phyloP scores from a whole-genome alignment of 352 stramenopile genomes.

The Globisporangium echinulatum region DNA sequence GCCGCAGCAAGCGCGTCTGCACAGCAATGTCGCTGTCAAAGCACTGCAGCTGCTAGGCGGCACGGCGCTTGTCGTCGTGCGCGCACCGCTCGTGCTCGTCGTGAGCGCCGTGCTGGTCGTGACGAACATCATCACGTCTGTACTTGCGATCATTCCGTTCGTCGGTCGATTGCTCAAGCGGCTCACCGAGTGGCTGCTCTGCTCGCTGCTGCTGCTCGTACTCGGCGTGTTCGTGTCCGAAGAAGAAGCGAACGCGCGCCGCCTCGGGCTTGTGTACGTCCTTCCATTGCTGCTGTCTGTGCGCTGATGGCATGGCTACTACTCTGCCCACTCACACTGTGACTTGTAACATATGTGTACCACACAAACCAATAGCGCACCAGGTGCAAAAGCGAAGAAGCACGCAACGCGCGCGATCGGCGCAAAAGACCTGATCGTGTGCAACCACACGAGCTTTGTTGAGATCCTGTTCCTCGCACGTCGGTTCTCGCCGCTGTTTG shows the following conservation, averaged over 20 bases:
- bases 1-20: constrained; percentile 56
- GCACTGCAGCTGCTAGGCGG: constrained; percentile 39
- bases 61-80: constrained; percentile 38
- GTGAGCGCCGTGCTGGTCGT: constrained; percentile 29
- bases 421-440: constrained; percentile 60
- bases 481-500: constrained; percentile 76
- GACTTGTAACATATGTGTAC: too few species aligned
- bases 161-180: constrained; percentile 65
- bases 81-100: constrained; percentile 46
- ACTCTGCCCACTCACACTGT: too few species aligned
- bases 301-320: not conserved
- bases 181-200: constrained; percentile 63
- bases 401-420: constrained; percentile 21
- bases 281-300: not conserved
- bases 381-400: constrained; percentile 22
- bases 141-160: constrained; percentile 60
- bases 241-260: constrained; percentile 64
- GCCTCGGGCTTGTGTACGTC: constrained; percentile 54
- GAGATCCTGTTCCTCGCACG: constrained; percentile 72
- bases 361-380: constrained; percentile 5
- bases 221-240: constrained; percentile 63
- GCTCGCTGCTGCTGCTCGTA: constrained; percentile 54
- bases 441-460: constrained; percentile 79
- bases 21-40: constrained; percentile 28
- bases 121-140: constrained; percentile 42